Conservation (phyloP, 371 early-diverging fungal species). For the Mucor lusitanicus region DNA sequence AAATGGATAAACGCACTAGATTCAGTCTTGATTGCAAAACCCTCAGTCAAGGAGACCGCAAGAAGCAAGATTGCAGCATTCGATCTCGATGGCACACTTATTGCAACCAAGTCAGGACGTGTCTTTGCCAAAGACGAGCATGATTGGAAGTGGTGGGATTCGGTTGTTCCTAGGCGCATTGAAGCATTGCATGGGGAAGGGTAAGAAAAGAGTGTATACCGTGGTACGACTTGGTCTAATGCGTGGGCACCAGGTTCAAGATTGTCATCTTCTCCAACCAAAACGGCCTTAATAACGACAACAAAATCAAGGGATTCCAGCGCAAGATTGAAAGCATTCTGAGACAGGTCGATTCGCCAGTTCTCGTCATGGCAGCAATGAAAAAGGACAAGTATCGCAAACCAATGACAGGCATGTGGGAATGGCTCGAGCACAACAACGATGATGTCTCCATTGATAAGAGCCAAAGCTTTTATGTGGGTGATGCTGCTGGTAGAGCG, state of each 20-base stretch:
- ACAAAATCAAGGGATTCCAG: constrained; percentile 54
- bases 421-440: constrained; percentile 51
- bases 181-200: constrained; percentile 59
- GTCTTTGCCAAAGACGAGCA: constrained; percentile 65
- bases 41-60: constrained; percentile 3
- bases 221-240: too few relatives aligned
- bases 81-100: constrained; percentile 83
- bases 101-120: constrained; percentile 63
- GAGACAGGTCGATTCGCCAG: constrained; percentile 46
- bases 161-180: constrained; percentile 56
- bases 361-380: constrained; percentile 66
- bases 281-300: constrained; percentile 49
- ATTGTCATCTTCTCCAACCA: constrained; percentile 81
- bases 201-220: too few relatives aligned
- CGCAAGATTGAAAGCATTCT: constrained; percentile 52
- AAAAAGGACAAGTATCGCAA: constrained; percentile 77
- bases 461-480: constrained; percentile 73
- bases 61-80: constrained; percentile 74
- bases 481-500: constrained; percentile 90
- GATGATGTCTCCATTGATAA: constrained; percentile 45
- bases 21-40: constrained; percentile 22
- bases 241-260: constrained; percentile 44
- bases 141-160: constrained; percentile 82
- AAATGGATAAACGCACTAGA: constrained; percentile 17
- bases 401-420: constrained; percentile 88